These are phyloP conservation scores for Penicillium psychrosexuale DNA, from an alignment of 2,329 filamentous ascomycete genomes.

Conservation along the genomic window DNA sequence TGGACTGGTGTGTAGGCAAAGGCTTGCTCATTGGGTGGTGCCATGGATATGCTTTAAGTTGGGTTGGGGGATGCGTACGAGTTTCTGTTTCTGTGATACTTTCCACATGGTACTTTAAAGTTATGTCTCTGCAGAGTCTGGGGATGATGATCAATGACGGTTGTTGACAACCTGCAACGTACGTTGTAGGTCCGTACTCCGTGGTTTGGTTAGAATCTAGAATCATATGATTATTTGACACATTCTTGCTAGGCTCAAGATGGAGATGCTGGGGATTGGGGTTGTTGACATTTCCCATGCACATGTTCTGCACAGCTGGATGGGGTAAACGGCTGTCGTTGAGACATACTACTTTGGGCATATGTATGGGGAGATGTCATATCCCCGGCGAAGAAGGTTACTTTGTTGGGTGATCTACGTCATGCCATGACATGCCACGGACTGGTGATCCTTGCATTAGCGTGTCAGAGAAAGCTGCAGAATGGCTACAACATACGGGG, in stretches of 20 bases:
- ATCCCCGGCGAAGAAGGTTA: neutral
- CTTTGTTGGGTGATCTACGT: neutral
- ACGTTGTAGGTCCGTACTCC: neutral
- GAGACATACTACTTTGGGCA: neutral
- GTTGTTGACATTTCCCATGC: neutral
- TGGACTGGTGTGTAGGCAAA: neutral
- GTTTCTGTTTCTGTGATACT: neutral
- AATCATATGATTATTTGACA: neutral
- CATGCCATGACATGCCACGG: slow-evolving; percentile 7
- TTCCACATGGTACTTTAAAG: neutral
- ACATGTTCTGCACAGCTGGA: neutral
- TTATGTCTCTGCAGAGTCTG: slow-evolving; percentile 3
- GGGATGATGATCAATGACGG: neutral
- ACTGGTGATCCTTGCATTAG: slow-evolving; percentile 11
- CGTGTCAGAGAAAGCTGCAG: slow-evolving; percentile 1
- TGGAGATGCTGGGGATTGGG: neutral
- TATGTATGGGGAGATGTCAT: neutral
- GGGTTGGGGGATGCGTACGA: neutral
- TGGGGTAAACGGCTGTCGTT: neutral
- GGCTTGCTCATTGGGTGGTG: neutral
- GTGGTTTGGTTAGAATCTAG: neutral
- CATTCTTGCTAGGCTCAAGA: neutral
- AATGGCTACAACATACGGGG: neutral
- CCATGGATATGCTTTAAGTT: neutral
- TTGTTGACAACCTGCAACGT: neutral